Percentiles rank a stretch among this genome's conserved stretches.
Conservation (phyloP, 176 grass and related monocot species). For the Triticum monococcum region DNA sequence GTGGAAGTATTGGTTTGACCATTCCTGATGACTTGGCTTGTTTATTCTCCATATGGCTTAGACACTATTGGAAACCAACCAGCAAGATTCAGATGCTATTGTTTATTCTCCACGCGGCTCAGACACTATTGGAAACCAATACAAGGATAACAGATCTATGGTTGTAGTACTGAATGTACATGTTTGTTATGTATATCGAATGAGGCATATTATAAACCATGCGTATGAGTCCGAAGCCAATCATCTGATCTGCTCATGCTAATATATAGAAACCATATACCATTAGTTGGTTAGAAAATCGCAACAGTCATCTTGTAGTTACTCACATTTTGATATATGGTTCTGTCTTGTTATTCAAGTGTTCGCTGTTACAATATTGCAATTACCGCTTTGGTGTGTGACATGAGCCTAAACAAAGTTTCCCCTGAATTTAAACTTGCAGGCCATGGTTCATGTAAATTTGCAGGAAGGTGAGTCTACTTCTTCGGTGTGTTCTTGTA, state of each 20-base stretch:
- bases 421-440: conserved; percentile 31
- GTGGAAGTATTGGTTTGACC: neutral
- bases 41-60: neutral
- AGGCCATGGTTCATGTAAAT: conserved; percentile 91
- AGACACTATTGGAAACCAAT: neutral
- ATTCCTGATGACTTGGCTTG: neutral
- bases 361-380: neutral
- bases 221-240: neutral
- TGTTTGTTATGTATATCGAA: neutral
- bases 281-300: neutral
- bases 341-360: neutral
- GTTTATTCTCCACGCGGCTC: neutral
- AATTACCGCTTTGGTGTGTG: neutral
- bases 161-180: neutral
- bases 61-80: neutral
- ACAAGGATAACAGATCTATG: neutral
- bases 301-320: neutral
- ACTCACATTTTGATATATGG: neutral
- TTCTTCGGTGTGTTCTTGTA: neutral
- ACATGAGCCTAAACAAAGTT: conserved; percentile 8
- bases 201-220: neutral
- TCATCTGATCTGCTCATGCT: neutral
- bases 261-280: conserved; percentile 1
- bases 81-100: neutral
- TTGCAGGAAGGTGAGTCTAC: conserved; percentile 80